A percentile compares a stretch with the other conserved stretches of the same genome.
Evolutionary conservation across 2,329 filamentous ascomycete genomes (phyloP).

Genomic region (Aspergillus intermedius): DNA sequence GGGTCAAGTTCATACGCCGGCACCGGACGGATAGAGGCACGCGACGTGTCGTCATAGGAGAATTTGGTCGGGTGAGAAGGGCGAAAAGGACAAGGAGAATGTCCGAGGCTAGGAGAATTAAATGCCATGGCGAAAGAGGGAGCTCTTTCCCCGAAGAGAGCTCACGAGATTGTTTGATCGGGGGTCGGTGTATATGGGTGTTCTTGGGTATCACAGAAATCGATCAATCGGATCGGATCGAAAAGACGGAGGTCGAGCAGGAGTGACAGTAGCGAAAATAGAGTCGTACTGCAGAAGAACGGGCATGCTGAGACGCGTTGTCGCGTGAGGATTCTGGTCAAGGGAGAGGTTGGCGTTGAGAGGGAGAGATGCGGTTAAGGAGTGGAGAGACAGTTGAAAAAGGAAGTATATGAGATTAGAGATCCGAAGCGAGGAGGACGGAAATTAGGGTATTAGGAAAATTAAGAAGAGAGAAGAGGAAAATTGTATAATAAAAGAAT

Average conservation of each 20-base stretch:
- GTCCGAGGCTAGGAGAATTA: slow-evolving; percentile 21
- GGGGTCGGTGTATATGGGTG: slow-evolving; percentile 7
- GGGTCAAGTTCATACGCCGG: slow-evolving; percentile 40
- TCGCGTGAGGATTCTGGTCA: background rate
- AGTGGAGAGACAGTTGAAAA: background rate
- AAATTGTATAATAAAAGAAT: background rate
- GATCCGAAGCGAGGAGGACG: too few relatives aligned
- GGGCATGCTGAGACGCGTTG: slow-evolving; percentile 32
- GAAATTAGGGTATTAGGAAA: background rate
- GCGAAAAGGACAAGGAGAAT: slow-evolving; percentile 8
- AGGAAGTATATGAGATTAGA: background rate
- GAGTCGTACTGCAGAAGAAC: slow-evolving; percentile 21
- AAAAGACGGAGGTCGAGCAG: slow-evolving; percentile 19
- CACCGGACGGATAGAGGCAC: slow-evolving; percentile 31
- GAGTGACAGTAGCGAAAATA: slow-evolving; percentile 19
- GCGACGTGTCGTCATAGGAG: slow-evolving; percentile 22
- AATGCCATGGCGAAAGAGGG: slow-evolving; percentile 24
- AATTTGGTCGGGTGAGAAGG: slow-evolving; percentile 23
- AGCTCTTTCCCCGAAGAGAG: slow-evolving; percentile 4
- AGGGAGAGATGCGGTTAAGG: slow-evolving; percentile 1
- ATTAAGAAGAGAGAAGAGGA: background rate
- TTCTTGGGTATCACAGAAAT: slow-evolving; percentile 2
- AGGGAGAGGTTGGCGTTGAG: slow-evolving; percentile 3
- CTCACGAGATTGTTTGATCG: background rate
- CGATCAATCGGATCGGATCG: background rate